Percentiles rank a stretch among this genome's conserved stretches.
Conservation (phyloP, 2,329 filamentous ascomycete species). For the Thielaviopsis ethacetica region DNA sequence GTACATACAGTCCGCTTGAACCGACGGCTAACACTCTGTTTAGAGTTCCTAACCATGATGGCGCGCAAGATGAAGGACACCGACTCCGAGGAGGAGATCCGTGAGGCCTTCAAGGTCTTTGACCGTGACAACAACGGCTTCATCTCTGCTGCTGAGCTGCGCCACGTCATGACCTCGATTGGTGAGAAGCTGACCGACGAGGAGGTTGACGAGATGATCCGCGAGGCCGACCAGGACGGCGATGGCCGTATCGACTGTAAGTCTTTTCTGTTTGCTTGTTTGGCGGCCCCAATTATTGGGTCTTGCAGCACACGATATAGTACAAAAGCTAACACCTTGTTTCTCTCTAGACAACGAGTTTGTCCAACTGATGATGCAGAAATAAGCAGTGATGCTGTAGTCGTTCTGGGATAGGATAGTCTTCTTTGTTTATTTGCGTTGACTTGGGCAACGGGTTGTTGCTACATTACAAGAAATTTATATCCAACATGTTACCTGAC, state of each 20-base stretch:
- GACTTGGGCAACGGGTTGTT: not conserved
- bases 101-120: slow-evolving; percentile 79
- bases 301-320: slow-evolving; percentile 14
- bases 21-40: slow-evolving; percentile 13
- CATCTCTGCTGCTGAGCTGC: slow-evolving; percentile 75
- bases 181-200: slow-evolving; percentile 83
- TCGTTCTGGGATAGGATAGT: not conserved
- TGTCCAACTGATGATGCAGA: slow-evolving; percentile 92
- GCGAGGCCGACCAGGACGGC: slow-evolving; percentile 77
- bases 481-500: not conserved
- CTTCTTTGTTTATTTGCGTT: slow-evolving; percentile 2
- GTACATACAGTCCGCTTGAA: not conserved
- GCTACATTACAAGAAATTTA: not conserved
- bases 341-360: slow-evolving; percentile 62
- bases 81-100: slow-evolving; percentile 79
- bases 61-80: slow-evolving; percentile 90
- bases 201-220: slow-evolving; percentile 87
- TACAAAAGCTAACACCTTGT: not conserved
- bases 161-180: slow-evolving; percentile 84
- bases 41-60: slow-evolving; percentile 89
- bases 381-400: slow-evolving; percentile 34
- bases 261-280: slow-evolving; percentile 17
- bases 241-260: slow-evolving; percentile 79
- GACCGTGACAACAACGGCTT: slow-evolving; percentile 86
- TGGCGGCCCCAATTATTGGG: slow-evolving; percentile 8